A percentile compares a stretch with the other conserved stretches of the same genome.
phyloP scores from a whole-genome alignment of 148 eudicot genomes.

The Arctostaphylos glauca region DNA sequence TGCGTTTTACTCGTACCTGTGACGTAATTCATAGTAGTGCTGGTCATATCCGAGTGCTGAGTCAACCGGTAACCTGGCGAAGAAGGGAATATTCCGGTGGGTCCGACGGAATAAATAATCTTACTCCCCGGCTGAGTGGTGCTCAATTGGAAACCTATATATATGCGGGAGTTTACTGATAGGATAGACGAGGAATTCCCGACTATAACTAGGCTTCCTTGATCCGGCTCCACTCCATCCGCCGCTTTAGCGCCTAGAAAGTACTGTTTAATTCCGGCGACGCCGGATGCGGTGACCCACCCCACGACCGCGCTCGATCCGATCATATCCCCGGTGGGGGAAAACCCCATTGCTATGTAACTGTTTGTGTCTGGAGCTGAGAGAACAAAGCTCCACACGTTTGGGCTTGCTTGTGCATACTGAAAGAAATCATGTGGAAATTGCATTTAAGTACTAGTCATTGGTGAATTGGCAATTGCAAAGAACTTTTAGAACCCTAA shows the following conservation, averaged over 20 bases:
- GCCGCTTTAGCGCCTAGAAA: slow-evolving; percentile 33
- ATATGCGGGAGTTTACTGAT: slow-evolving; percentile 24
- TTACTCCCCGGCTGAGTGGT: slow-evolving; percentile 32
- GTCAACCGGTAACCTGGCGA: slow-evolving; percentile 29
- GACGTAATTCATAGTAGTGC: slow-evolving; percentile 49
- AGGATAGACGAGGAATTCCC: slow-evolving; percentile 28
- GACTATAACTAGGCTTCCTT: slow-evolving; percentile 45
- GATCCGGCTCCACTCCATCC: slow-evolving; percentile 31
- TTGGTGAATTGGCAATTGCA: too few species aligned
- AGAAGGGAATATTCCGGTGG: slow-evolving; percentile 28
- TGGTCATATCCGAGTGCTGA: slow-evolving; percentile 29
- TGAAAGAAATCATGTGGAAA: slow-evolving; percentile 15
- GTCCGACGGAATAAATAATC: slow-evolving; percentile 62
- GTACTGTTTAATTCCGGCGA: slow-evolving; percentile 36
- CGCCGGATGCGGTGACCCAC: slow-evolving; percentile 46
- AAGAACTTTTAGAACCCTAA: not conserved
- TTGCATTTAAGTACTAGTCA: not conserved
- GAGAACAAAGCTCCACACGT: slow-evolving; percentile 71
- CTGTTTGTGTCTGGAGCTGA: slow-evolving; percentile 50
- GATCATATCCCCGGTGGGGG: slow-evolving; percentile 56
- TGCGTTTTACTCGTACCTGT: slow-evolving; percentile 40
- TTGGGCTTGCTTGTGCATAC: slow-evolving; percentile 47
- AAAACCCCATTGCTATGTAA: slow-evolving; percentile 70
- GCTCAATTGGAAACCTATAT: slow-evolving; percentile 62
- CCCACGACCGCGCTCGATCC: slow-evolving; percentile 86